A percentile compares a stretch with the other conserved stretches of the same genome.
Conservation (phyloP, 305 asterid genomes). For the Fraxinus xanthoxyloides region DNA sequence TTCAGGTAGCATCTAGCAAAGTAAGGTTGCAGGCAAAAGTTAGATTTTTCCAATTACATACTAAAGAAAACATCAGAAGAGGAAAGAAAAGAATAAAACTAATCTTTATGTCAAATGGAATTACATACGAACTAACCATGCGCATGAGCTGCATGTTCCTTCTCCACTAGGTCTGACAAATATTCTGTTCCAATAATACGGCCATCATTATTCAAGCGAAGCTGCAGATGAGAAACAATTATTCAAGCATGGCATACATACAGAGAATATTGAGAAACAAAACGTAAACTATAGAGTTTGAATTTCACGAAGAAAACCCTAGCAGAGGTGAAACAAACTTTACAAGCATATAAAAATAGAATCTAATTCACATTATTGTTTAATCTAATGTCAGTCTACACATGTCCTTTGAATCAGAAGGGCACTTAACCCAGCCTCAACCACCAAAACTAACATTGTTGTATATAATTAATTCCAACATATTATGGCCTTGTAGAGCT, state of each 20-base stretch:
- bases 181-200: slow-evolving; percentile 84
- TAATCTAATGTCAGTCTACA: neutral
- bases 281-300: neutral
- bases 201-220: slow-evolving; percentile 75
- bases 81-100: neutral
- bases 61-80: neutral
- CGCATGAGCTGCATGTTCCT: slow-evolving; percentile 65
- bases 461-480: neutral
- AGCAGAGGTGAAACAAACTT: neutral
- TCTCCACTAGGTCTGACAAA: slow-evolving; percentile 91
- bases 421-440: neutral
- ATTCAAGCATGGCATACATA: neutral
- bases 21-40: neutral
- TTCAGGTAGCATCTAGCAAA: neutral
- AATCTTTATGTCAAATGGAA: neutral
- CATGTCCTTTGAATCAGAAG: neutral
- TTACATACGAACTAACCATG: slow-evolving; percentile 58
- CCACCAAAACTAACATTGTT: neutral
- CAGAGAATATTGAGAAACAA: neutral
- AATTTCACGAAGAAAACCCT: neutral
- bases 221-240: slow-evolving; percentile 48
- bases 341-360: neutral
- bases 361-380: neutral
- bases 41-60: neutral
- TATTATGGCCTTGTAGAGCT: neutral